Percentiles rank a stretch among this genome's conserved stretches.
phyloP scores from a whole-genome alignment of 768 basidiomycete genomes.

The Neoboletus magnificus region DNA sequence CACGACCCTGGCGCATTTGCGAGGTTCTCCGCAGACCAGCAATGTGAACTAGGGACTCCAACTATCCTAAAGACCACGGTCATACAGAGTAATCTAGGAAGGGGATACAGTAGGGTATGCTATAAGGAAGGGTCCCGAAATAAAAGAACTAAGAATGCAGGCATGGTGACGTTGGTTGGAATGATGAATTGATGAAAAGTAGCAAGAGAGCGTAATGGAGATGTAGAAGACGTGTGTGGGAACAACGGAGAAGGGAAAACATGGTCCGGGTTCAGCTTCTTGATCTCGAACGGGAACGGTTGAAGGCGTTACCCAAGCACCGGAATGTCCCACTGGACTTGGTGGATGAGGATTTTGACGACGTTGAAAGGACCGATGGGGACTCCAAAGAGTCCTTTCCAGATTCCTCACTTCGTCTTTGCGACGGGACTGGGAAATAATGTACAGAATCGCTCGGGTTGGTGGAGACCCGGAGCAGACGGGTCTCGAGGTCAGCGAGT shows the following conservation, averaged over 20 bases:
- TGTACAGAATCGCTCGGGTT: slow-evolving; percentile 32
- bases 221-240: slow-evolving; percentile 2
- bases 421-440: slow-evolving; percentile 33
- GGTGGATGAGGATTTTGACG: slow-evolving; percentile 18
- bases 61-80: slow-evolving; percentile 4
- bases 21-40: not conserved
- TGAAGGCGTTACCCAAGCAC: slow-evolving; percentile 18
- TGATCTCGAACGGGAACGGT: slow-evolving; percentile 23
- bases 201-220: slow-evolving; percentile 7
- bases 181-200: slow-evolving; percentile 19
- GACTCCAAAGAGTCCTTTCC: slow-evolving; percentile 27
- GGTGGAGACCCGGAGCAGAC: slow-evolving; percentile 24
- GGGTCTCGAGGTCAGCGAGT: slow-evolving; percentile 31
- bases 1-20: not conserved
- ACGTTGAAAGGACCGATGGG: slow-evolving; percentile 26
- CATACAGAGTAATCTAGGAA: not conserved
- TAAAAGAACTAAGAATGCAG: not conserved
- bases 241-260: not conserved
- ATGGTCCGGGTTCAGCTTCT: slow-evolving; percentile 3
- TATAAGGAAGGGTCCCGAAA: not conserved
- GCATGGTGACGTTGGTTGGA: not conserved
- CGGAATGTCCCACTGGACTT: slow-evolving; percentile 22
- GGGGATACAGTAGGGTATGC: slow-evolving; percentile 16
- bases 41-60: not conserved
- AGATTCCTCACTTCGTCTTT: slow-evolving; percentile 30